Evolutionary conservation across 495 filamentous ascomycete genomes (phyloP).

Genomic region (Penicillium bialowiezense): DNA sequence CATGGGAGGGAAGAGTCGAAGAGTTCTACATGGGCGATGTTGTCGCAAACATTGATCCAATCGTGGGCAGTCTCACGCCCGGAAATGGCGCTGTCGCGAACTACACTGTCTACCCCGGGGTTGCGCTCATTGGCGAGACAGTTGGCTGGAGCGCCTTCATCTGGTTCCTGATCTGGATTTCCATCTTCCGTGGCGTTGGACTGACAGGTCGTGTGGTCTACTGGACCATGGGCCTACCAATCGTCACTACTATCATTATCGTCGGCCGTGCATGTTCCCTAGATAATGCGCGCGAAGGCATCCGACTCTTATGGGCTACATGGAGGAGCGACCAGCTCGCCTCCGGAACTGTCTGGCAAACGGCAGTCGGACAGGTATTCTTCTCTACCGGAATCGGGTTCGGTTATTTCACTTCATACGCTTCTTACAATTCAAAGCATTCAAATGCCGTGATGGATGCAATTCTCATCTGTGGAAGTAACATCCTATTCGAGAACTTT

Average conservation of each 20-base stretch:
- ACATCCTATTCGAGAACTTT: constrained; percentile 38
- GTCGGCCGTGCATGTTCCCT: constrained; percentile 32
- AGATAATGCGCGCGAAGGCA: constrained; percentile 29
- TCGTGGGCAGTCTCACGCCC: constrained; percentile 17
- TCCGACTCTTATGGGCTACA: constrained; percentile 26
- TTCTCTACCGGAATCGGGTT: constrained; percentile 27
- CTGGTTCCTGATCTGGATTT: constrained; percentile 40
- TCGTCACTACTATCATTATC: constrained; percentile 36
- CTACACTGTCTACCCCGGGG: constrained; percentile 22
- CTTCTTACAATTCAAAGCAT: constrained; percentile 26
- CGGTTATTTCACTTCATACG: constrained; percentile 28
- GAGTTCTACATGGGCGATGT: constrained; percentile 35
- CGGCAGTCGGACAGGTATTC: constrained; percentile 26
- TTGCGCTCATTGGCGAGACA: constrained; percentile 29
- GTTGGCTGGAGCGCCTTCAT: constrained; percentile 40
- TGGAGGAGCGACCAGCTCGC: constrained; percentile 22
- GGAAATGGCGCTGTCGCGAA: constrained; percentile 15
- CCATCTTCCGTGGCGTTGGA: constrained; percentile 37
- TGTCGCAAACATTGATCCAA: constrained; percentile 26
- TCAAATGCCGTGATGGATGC: constrained; percentile 41
- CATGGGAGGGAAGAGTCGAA: constrained; percentile 33
- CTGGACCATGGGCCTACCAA: constrained; percentile 44
- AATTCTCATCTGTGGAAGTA: constrained; percentile 34
- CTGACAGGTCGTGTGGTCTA: constrained; percentile 41
- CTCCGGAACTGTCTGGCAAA: constrained; percentile 28